Percentiles rank a stretch among this genome's conserved stretches.
These are phyloP conservation scores for Zymoseptoria tritici DNA, from an alignment of 2,329 filamentous ascomycete species.

Conservation along the genomic window DNA sequence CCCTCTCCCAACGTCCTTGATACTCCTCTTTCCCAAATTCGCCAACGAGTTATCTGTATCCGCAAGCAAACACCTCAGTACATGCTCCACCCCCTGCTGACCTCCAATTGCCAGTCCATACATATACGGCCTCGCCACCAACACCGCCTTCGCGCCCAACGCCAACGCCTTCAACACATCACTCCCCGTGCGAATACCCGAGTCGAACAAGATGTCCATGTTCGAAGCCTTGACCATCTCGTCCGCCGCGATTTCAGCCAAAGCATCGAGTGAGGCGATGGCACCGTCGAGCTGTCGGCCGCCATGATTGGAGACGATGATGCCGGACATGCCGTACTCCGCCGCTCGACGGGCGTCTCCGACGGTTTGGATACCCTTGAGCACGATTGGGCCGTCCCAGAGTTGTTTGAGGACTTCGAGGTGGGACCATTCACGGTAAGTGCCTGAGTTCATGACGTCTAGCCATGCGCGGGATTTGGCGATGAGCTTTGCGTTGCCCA, in stretches of 20 bases:
- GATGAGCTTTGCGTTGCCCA: slow-evolving; percentile 29
- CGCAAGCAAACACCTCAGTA: slow-evolving; percentile 18
- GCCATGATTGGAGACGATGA: slow-evolving; percentile 50
- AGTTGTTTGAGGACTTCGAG: slow-evolving; percentile 50
- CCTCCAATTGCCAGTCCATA: slow-evolving; percentile 54
- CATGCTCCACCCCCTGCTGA: slow-evolving; percentile 45
- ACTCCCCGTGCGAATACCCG: slow-evolving; percentile 43
- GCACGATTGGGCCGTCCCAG: slow-evolving; percentile 59
- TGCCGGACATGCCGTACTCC: slow-evolving; percentile 43
- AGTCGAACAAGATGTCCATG: slow-evolving; percentile 44
- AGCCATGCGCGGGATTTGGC: slow-evolving; percentile 33
- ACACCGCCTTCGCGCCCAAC: slow-evolving; percentile 51
- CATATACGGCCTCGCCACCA: slow-evolving; percentile 52
- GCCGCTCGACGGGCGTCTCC: slow-evolving; percentile 42
- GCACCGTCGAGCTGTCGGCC: slow-evolving; percentile 47
- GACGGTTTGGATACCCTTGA: slow-evolving; percentile 52
- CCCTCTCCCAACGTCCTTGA: slow-evolving; percentile 14
- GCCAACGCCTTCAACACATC: slow-evolving; percentile 48
- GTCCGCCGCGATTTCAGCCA: slow-evolving; percentile 56
- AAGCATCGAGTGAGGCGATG: slow-evolving; percentile 45
- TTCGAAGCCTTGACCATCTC: slow-evolving; percentile 40
- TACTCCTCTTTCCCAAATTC: slow-evolving; percentile 15
- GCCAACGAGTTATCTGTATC: slow-evolving; percentile 20
- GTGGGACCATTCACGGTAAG: slow-evolving; percentile 49
- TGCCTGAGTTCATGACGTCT: slow-evolving; percentile 28